Evolutionary conservation across 176 grass and related monocot species (phyloP).

Genomic region (Aechmea fasciata): DNA sequence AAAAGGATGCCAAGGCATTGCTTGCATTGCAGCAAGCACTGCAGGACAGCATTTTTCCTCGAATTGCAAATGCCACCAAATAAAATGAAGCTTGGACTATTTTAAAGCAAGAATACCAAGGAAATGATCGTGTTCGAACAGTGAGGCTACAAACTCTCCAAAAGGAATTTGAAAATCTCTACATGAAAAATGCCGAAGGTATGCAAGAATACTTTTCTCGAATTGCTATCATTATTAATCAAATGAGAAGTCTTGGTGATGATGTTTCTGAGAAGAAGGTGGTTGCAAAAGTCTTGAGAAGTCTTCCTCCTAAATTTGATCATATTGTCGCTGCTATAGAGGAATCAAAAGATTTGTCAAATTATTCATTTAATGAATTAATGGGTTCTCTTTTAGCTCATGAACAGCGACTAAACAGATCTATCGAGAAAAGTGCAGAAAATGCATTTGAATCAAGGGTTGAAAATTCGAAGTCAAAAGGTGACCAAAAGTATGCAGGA

Average conservation of each 20-base stretch:
- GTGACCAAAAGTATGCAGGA: too few relatives aligned
- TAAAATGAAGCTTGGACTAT: neutral
- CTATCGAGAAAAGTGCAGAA: too few relatives aligned
- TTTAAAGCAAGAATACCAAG: neutral
- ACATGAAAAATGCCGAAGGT: neutral
- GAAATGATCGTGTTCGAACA: neutral
- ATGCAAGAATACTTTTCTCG: neutral
- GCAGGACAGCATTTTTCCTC: neutral
- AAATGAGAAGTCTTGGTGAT: neutral
- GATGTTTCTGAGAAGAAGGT: neutral
- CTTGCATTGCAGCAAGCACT: neutral
- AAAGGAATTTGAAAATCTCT: slow-evolving; percentile 2
- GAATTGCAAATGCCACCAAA: neutral
- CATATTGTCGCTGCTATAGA: neutral
- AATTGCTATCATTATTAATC: neutral
- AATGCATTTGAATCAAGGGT: too few relatives aligned
- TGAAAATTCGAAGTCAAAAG: too few relatives aligned
- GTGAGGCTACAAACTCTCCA: neutral
- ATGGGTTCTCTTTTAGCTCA: too few relatives aligned
- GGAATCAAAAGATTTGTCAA: neutral
- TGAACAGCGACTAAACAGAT: too few relatives aligned
- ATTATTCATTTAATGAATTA: too few relatives aligned
- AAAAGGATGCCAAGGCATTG: neutral
- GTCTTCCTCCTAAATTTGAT: slow-evolving; percentile 1
- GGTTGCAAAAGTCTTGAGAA: neutral